Evolutionary conservation across 345 rosid species (phyloP), one percentile per base, ranked within the genome.

Genomic region (Eucalyptus shirleyi): DNA sequence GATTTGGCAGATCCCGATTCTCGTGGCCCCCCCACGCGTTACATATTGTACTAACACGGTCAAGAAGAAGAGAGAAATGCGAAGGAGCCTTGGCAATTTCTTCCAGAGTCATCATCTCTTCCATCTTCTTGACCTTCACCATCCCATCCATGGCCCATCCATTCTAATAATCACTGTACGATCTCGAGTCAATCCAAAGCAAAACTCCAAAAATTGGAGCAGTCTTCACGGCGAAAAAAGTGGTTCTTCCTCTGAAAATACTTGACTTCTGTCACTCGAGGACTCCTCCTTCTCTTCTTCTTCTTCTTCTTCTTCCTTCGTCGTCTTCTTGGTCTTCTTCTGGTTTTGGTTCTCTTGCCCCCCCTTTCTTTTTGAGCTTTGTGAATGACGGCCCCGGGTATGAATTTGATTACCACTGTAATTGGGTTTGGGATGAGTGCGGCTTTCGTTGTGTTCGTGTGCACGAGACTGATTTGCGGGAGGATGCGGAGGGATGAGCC

Each of bases 371-470:
- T 67, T 82, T 2, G 23, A 87, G 82, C 26, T 47, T 34, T 49
- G 81, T 28, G 44, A 90, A 94, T 94, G 95, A 86, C 94, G 65
- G 95, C 90, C 89, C 88, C 95, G 24, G 92, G 90, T 24, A 91
- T 92, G 94, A 95, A 93, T 92, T 89, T 93, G 93, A 92, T 94
- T 30, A 93, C 98, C 28, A 94, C 95, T 8, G 56, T 94, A 12
- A 94, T 96, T 82, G 98, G 95, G 69, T 96, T 96, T 91, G 96
- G 92, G 60, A 92, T 93, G 95, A 95, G 96, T 90, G 95, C 94
- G 14, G 87, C 95, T 85, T 95, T 96, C 89, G 94, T 95, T 15
- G 92, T 94, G 90, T 96, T 94, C 69, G 92, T 96, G 50, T 96
- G 96, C 88, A 90, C 94, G 34, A 93, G 96, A 89, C 92, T 96